Evolutionary conservation across 306 rosid species (phyloP), one percentile per base, ranked within the genome.

Genomic region (Morella rubra): DNA sequence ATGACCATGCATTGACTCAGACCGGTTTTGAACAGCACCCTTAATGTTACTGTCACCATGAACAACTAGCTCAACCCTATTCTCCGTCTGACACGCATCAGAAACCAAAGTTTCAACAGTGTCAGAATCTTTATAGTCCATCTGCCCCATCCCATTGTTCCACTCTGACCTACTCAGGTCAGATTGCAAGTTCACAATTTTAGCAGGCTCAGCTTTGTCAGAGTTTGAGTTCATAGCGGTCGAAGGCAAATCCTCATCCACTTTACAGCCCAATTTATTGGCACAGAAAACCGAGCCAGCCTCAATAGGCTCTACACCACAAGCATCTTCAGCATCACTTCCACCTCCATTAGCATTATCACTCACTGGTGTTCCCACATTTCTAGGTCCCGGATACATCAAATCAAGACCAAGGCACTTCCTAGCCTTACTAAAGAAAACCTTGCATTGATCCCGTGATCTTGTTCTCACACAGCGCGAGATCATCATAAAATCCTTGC

Each of bases 341-440:
- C 89, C 91, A 73, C 93, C 87, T 51, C 90, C 94, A 87, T 86
- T 86, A 22, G 78, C 86, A 72, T 82, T 94, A 64, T 90, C 91
- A 69, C 84, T 85, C 67, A 56, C 82, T 13, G 87, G 88, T 46
- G 85, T 78, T 61, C 85, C 88, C 4, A 49, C 87, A 89, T 80
- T 83, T 77, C 81, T 85, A 74, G 84, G 77, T 54, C 76, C 78
- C 59, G 88, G 87, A 69, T 60, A 89, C 72, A 89, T 65, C 55
- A 83, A 76, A 86, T 96, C 91, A 74, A 93, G 82, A n/a, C 94
- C 96, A 83, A 96, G 96, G 77, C 96, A 87, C 73, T 90, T 96
- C 58, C 93, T 86, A 68, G 93, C 97, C 90, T 96, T 96, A 78
- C 99, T 96, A 76, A 91, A 96, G 80, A 93, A 96, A 64, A 90